Evolutionary conservation across 805 yeast species (phyloP).

Genomic region (Geotrichum ghanense): DNA sequence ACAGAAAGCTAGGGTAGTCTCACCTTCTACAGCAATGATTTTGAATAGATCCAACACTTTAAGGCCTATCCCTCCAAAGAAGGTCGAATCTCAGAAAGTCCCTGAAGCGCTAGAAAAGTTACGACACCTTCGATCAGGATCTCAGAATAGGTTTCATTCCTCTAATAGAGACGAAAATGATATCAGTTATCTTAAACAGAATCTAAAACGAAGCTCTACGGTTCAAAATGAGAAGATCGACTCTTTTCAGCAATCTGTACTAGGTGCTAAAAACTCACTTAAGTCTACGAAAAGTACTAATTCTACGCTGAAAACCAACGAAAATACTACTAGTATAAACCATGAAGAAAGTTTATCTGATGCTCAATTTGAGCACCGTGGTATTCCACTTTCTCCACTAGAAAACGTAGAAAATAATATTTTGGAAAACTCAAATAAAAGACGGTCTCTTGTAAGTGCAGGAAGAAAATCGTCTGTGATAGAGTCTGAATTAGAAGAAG

Average conservation of each 20-base stretch:
- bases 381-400: not conserved
- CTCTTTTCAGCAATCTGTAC: conserved; percentile 9
- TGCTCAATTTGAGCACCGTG: not conserved
- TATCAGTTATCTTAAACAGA: conserved; percentile 11
- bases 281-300: conserved; percentile 2
- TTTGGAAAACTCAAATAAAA: not conserved
- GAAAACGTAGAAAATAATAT: not conserved
- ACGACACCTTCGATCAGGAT: conserved; percentile 10
- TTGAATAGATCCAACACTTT: conserved; percentile 3
- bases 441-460: not conserved
- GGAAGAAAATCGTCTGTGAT: not conserved
- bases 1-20: not conserved
- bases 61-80: conserved; percentile 8
- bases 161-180: conserved; percentile 13
- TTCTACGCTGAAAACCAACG: not conserved
- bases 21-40: conserved; percentile 5
- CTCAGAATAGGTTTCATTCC: conserved; percentile 7
- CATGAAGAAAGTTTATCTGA: no score
- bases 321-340: not conserved
- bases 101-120: conserved; percentile 14
- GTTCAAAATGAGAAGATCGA: conserved; percentile 13
- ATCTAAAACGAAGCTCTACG: conserved; percentile 14
- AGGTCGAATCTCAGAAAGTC: conserved; percentile 3
- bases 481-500: not conserved
- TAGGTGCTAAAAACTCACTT: conserved; percentile 11